Percentiles rank a stretch among this genome's conserved stretches.
Conservation (phyloP, 2,329 filamentous ascomycete genomes). For the Epichloe hybrida region DNA sequence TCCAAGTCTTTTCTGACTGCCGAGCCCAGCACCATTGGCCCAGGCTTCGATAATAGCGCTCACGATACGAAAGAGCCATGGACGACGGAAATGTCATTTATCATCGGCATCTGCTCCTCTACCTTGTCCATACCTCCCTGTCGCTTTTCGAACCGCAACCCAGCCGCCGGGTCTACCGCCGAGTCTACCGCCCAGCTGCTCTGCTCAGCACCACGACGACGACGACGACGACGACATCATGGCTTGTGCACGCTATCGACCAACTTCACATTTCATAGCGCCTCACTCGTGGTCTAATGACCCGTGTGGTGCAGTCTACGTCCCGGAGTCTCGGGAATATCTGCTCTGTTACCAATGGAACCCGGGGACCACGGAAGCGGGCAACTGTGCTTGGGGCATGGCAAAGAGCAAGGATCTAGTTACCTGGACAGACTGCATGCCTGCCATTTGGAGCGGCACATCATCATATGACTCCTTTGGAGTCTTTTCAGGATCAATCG, state of each 20-base stretch:
- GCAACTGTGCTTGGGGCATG: slow-evolving; percentile 15
- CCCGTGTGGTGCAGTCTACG: slow-evolving; percentile 28
- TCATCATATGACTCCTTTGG: slow-evolving; percentile 27
- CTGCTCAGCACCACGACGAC: too few species aligned
- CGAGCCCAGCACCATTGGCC: neutral
- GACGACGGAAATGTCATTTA: too few species aligned
- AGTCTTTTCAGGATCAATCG: slow-evolving; percentile 31
- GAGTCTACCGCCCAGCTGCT: too few species aligned
- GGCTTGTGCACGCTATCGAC: slow-evolving; percentile 6
- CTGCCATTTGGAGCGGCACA: slow-evolving; percentile 10
- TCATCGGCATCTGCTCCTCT: too few species aligned
- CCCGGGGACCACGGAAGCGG: slow-evolving; percentile 12
- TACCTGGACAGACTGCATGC: slow-evolving; percentile 15
- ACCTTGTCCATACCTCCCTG: too few species aligned
- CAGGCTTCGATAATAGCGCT: neutral
- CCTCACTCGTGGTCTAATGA: slow-evolving; percentile 26
- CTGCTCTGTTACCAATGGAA: slow-evolving; percentile 26
- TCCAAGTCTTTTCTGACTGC: too few species aligned
- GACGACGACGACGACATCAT: neutral
- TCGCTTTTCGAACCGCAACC: too few species aligned
- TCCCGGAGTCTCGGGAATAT: slow-evolving; percentile 26
- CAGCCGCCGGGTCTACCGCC: too few species aligned
- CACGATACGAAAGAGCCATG: neutral
- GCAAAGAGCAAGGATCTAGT: slow-evolving; percentile 27
- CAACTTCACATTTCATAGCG: slow-evolving; percentile 22